Conservation (phyloP, 345 rosid genomes). For the Combretum micranthum region DNA sequence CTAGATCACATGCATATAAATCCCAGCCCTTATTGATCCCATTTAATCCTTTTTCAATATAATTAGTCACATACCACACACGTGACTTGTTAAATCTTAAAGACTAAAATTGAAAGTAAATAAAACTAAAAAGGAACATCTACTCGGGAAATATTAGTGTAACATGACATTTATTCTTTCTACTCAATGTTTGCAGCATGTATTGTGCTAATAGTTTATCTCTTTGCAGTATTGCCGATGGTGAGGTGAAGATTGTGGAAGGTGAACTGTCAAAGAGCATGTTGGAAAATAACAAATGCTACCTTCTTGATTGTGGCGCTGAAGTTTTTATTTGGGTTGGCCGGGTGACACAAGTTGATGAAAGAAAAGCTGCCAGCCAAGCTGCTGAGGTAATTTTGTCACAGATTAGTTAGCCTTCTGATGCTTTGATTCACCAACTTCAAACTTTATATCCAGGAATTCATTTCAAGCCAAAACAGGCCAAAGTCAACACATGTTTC, state of each 20-base stretch:
- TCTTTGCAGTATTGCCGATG: slow-evolving; percentile 52
- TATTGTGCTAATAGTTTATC: slow-evolving; percentile 7
- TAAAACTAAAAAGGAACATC: too few relatives aligned
- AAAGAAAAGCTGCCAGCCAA: slow-evolving; percentile 83
- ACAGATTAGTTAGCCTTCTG: slow-evolving; percentile 5
- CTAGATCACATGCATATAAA: too few relatives aligned
- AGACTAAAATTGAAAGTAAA: too few relatives aligned
- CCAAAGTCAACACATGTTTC: slow-evolving; percentile 79
- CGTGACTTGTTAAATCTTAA: too few relatives aligned
- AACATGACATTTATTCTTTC: background rate
- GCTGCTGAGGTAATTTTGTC: slow-evolving; percentile 66
- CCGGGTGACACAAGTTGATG: slow-evolving; percentile 93
- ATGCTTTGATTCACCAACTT: slow-evolving; percentile 17
- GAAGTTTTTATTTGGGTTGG: slow-evolving; percentile 98
- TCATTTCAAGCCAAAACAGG: slow-evolving; percentile 67
- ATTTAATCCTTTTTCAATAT: too few relatives aligned
- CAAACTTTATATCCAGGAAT: slow-evolving; percentile 48
- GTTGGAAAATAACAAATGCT: slow-evolving; percentile 82
- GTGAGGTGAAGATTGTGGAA: slow-evolving; percentile 52
- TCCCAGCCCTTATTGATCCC: too few relatives aligned
- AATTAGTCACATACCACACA: too few relatives aligned
- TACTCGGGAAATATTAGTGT: background rate
- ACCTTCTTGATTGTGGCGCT: slow-evolving; percentile 74
- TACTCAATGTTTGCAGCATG: background rate
- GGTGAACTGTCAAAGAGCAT: slow-evolving; percentile 70